Base-by-base conservation (phyloP, 2,329 filamentous ascomycete genomes). In the Byssochlamys sp. region DNA sequence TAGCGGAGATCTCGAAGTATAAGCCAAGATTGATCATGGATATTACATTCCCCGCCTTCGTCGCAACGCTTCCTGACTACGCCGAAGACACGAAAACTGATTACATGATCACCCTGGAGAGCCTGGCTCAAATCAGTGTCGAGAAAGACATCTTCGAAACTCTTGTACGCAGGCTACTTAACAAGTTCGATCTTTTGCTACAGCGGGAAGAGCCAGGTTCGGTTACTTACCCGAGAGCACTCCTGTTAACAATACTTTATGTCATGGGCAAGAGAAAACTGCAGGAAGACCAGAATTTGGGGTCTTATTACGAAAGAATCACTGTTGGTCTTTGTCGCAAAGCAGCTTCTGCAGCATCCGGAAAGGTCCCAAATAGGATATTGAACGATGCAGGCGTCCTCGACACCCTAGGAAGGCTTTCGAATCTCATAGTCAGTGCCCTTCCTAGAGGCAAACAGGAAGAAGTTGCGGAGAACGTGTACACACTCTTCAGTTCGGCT, bases 141-240 rank as follows among this genome's bases (percentile, higher is more conserved):
- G 84, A 87, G 65, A 78, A 80, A 59, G 79, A 84, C 39, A 77
- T 87, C 11, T 86, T 87, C 60, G 81, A 85, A 59, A 86, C 84
- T 0, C 73, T 88, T 7, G 78, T 86, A 33, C 74, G 85, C 48
- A 77, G 84, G 29, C 71, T 88, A 28, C 80, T 86, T 67, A 86
- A 82, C 72, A 87, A 85, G 63, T 71, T 87, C 28, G 79, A 81
- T 54, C 70, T 80, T 14, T 75, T 85, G 39, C 75, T 84, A 28
- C 75, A 80, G 57, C 80, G 80, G 61, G 71, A 75, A 29, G 75
- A 71, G 25, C 58, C 62, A 26, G 68, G 78, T 2, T 76, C 79
- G 11, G 73, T 77, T 5, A 71, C 72, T 3, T 87, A 87, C 64
- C 77, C 84, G n/a, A 74, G 77, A 25, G 80, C 82, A 5, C 77